Percentiles rank a stretch among this genome's conserved stretches.
Evolutionary conservation across 768 basidiomycete genomes (phyloP).

Genomic region (Neoboletus brunneissimus): DNA sequence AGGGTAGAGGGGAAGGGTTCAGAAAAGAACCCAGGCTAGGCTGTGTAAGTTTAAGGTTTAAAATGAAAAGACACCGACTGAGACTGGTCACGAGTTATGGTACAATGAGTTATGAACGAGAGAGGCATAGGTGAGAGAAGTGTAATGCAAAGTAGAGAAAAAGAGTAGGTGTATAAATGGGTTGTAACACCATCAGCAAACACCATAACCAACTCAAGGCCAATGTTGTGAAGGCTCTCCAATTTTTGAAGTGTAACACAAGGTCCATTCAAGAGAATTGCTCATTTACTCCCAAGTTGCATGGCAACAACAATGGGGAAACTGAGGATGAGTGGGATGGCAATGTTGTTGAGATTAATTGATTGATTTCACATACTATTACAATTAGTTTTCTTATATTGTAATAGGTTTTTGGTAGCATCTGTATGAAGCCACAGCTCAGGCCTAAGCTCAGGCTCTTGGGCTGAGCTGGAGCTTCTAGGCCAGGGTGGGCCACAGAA

Average conservation of each 20-base stretch:
- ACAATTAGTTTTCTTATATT: no score
- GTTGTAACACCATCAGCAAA: slow-evolving; percentile 10
- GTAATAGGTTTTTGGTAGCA: not conserved
- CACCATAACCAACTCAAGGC: slow-evolving; percentile 4
- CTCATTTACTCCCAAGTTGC: not conserved
- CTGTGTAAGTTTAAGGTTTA: no score
- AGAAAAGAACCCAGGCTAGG: no score
- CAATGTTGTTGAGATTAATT: not conserved
- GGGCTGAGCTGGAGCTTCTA: not conserved
- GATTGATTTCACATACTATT: no score
- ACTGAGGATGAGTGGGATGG: slow-evolving; percentile 5
- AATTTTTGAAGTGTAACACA: slow-evolving; percentile 4
- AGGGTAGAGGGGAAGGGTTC: no score
- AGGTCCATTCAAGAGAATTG: not conserved
- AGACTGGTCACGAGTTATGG: no score
- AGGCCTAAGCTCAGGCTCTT: not conserved
- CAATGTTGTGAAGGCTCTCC: not conserved
- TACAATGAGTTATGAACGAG: no score
- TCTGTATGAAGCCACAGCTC: not conserved
- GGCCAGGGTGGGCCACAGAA: no score
- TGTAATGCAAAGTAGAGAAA: no score
- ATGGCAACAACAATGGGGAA: not conserved
- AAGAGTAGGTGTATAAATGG: no score
- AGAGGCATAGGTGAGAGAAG: no score
- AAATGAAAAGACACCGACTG: no score